These are phyloP conservation scores for Penicillium sp. DNA, from an alignment of 2,329 filamentous ascomycete genomes.

Conservation along the genomic window DNA sequence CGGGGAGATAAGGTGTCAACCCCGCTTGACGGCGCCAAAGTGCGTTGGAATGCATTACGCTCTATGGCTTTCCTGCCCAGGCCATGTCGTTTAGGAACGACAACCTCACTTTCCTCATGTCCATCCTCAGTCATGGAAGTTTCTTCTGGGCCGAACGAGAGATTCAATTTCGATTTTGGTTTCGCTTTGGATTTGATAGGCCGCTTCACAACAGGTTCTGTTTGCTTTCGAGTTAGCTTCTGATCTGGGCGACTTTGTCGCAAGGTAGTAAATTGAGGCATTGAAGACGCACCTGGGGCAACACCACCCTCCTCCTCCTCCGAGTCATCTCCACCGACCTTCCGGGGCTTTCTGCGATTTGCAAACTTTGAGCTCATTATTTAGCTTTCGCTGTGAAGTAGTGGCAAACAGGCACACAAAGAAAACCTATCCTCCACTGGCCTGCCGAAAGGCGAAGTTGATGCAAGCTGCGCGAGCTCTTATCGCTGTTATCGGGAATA, in stretches of 20 bases:
- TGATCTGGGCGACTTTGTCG: not conserved
- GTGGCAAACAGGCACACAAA: not conserved
- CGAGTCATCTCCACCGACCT: conserved; percentile 73
- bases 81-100: conserved; percentile 61
- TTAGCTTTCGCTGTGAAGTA: not conserved
- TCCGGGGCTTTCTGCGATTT: conserved; percentile 68
- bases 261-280: not conserved
- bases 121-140: conserved; percentile 58
- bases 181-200: conserved; percentile 55
- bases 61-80: conserved; percentile 67
- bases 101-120: conserved; percentile 55
- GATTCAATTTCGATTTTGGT: conserved; percentile 72
- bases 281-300: conserved; percentile 45
- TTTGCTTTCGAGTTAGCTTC: conserved; percentile 2
- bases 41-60: conserved; percentile 65
- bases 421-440: not conserved
- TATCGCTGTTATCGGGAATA: conserved; percentile 35
- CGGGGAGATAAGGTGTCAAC: conserved; percentile 59
- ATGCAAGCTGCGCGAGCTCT: conserved; percentile 19
- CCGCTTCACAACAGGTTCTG: conserved; percentile 55
- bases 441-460: conserved; percentile 9
- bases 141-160: conserved; percentile 72
- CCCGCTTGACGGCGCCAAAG: conserved; percentile 48
- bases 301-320: conserved; percentile 48
- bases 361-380: conserved; percentile 60